Base-by-base conservation (phyloP, 1,284 basidiomycete species). In the Puccinia horiana region DNA sequence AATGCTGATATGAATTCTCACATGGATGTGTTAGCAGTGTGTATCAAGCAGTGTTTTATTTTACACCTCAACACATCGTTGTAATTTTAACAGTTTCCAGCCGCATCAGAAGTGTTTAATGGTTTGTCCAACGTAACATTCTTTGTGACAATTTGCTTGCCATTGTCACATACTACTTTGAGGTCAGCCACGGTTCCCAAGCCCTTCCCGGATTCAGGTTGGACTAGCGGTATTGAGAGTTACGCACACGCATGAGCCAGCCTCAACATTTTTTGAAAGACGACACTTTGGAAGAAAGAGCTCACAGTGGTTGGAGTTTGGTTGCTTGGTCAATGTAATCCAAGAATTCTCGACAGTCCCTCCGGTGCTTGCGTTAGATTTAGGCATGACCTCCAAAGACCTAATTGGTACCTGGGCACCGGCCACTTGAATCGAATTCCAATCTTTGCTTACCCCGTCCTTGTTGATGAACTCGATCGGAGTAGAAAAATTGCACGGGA, bases 361-460 rank as follows among this genome's bases (percentile, higher is more conserved):
- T 42, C 40, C 65, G 29, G 14, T n/a, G 20, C 65, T 29, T 29
- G 20, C 40, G 40, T 69, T 69, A 49, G 49, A 18, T 18, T 44
- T 35, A 9, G 78, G 35, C 47, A n/a, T 56, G 69, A 73, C 65
- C 32, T 80, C 78, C 20, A 80, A 49, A 20, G 78, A 72, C 40
- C 35, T 52, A 6, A 80, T 69, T 16, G 67, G 78, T 12, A 35
- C 35, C 20, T 80, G 58, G 35, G 78, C 49, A 44, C 69, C 67
- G 52, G 67, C 69, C 29, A 80, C 67, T 80, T 80, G 78, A 49
- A 80, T 72, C 6, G 78, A 72, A 32, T 52, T 58, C n/a, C 37
- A 80, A 47, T 80, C 42, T 32, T 44, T 44, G 9, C 52, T 72
- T 29, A 73, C 69, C 26, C 78, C 78, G 26, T 72, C 69, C 56